These are phyloP conservation scores for Podospora appendiculata DNA, from an alignment of 495 filamentous ascomycete genomes.

Conservation along the genomic window DNA sequence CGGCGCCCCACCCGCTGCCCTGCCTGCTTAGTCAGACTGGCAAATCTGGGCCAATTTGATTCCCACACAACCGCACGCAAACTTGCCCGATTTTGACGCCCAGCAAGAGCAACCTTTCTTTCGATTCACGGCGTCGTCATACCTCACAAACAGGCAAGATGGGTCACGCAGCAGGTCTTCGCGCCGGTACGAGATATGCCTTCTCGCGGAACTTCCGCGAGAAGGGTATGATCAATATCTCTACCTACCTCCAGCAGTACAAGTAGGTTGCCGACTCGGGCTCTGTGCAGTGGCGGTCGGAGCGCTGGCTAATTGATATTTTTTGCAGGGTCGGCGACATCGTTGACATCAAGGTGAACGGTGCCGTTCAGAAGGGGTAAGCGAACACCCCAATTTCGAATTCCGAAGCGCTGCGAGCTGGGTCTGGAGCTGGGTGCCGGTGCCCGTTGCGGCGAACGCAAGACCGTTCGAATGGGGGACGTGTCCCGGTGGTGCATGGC, in stretches of 20 bases:
- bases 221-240: conserved; percentile 82
- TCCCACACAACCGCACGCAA: conserved; percentile 17
- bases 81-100: conserved; percentile 22
- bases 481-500: neutral
- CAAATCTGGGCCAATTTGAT: conserved; percentile 22
- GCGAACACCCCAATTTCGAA: conserved; percentile 7
- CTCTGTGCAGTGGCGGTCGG: neutral
- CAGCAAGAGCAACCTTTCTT: conserved; percentile 26
- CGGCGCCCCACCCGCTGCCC: neutral
- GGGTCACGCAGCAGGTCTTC: conserved; percentile 95
- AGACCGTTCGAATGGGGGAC: neutral
- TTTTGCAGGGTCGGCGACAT: conserved; percentile 81
- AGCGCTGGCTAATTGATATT: conserved; percentile 14
- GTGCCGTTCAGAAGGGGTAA: conserved; percentile 90
- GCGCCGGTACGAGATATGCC: conserved; percentile 92
- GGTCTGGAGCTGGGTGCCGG: too few relatives aligned
- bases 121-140: conserved; percentile 28
- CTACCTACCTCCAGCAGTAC: conserved; percentile 88
- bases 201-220: conserved; percentile 90
- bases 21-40: conserved; percentile 22
- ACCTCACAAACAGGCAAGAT: conserved; percentile 48
- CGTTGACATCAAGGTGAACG: conserved; percentile 93
- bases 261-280: conserved; percentile 44
- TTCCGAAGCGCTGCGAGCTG: neutral
- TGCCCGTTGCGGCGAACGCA: neutral